Percentiles rank a stretch among this genome's conserved stretches.
These are phyloP conservation scores for Thamnidium elegans DNA, from an alignment of 192 early-diverging fungal genomes.

Conservation along the genomic window DNA sequence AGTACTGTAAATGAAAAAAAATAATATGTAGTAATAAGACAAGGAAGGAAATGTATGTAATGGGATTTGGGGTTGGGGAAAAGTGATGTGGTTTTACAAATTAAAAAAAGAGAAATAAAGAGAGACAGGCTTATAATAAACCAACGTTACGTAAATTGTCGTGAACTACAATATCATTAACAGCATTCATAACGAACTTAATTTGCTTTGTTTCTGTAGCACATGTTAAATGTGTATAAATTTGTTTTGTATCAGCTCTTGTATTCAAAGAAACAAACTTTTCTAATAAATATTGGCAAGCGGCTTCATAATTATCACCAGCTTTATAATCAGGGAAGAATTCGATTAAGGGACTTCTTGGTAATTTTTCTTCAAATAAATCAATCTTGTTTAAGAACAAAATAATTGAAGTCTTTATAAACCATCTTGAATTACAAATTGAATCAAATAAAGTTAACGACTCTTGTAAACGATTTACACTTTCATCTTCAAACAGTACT, in stretches of 20 bases:
- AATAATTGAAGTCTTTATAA: conserved; percentile 96
- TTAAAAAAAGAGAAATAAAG: background rate
- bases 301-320: conserved; percentile 69
- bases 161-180: conserved; percentile 88
- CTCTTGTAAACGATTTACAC: conserved; percentile 95
- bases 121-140: conserved; percentile 53
- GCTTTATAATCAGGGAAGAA: conserved; percentile 90
- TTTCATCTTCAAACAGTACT: conserved; percentile 92
- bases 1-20: no score
- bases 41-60: no score
- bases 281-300: conserved; percentile 76
- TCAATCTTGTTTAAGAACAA: conserved; percentile 99
- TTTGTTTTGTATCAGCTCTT: conserved; percentile 75
- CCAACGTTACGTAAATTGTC: conserved; percentile 78
- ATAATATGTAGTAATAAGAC: no score
- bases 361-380: conserved; percentile 89
- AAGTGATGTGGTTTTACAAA: background rate
- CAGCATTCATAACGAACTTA: conserved; percentile 88
- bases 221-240: conserved; percentile 87
- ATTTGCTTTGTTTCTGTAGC: conserved; percentile 86
- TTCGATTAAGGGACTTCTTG: conserved; percentile 73
- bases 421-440: conserved; percentile 97
- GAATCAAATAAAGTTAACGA: conserved; percentile 95
- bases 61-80: no score
- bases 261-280: conserved; percentile 77